Base-by-base conservation (phyloP, 306 rosid genomes). In the Phaseolus lunatus region DNA sequence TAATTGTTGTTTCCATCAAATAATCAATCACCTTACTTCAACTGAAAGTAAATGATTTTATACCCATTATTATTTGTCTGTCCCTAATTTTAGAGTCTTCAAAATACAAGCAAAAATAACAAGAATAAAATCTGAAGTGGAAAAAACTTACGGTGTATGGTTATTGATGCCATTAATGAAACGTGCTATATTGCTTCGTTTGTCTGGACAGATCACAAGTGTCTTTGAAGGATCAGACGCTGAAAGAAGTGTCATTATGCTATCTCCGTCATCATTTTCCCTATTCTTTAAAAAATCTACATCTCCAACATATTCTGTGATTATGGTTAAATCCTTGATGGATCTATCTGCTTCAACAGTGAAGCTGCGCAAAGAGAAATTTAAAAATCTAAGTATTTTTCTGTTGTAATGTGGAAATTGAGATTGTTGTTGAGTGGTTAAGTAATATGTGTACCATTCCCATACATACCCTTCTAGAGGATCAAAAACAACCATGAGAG, bases 291-390 rank as follows among this genome's bases (percentile, higher is more conserved):
- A 83, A 84, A 69, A 91, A 84, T 96, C 99, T 10, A 96, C 99
- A 84, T 96, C 99, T 79, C 99, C 98, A 53, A 85, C 85, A 85
- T 96, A 92, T 84, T 96, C 99, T 64, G 99, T 96, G 65, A 96
- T 91, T 78, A 96, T 86, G n/a, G 98, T 92, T 70, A 84, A 82
- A 73, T 96, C 98, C 89, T 83, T 91, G 57, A 92, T 91, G 75
- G 11, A 44, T 78, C 86, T 91, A 82, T 92, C 99, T 0, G 99
- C 98, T 80, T 91, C 98, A 39, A 96, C 98, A 3, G 99, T 91
- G 85, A 96, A 96, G 49, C 99, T 96, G 81, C 78, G 33, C 16
- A 73, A 73, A 49, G 63, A 80, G 41, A 12, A 71, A 63, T 6
- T 29, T 23, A n/a, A 67, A 18, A 2, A 49, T 59, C 57, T 37